Conservation (phyloP, 176 grass and related monocot genomes). For the Thinopyrum elongatum region DNA sequence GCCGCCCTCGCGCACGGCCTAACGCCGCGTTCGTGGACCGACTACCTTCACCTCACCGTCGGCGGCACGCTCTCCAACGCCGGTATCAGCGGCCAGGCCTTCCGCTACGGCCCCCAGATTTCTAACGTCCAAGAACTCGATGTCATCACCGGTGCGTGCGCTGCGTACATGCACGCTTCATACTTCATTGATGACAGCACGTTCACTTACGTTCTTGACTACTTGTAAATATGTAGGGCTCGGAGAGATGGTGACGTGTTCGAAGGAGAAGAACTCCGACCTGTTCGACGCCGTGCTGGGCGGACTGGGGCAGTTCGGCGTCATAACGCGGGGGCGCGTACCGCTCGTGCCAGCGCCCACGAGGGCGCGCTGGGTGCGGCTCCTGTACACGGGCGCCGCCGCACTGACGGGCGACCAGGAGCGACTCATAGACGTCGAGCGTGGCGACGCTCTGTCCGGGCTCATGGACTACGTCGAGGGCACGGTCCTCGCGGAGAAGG, state of each 20-base stretch:
- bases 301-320: slow-evolving; percentile 68
- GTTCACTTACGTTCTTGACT: background rate
- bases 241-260: slow-evolving; percentile 56
- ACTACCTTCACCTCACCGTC: slow-evolving; percentile 67
- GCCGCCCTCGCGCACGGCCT: slow-evolving; percentile 43
- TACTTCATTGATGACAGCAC: background rate
- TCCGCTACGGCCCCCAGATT: slow-evolving; percentile 56
- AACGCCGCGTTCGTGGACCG: slow-evolving; percentile 48
- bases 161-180: background rate
- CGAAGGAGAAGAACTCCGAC: slow-evolving; percentile 21
- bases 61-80: slow-evolving; percentile 77
- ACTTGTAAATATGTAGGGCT: slow-evolving; percentile 9
- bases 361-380: slow-evolving; percentile 49
- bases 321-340: slow-evolving; percentile 71
- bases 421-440: slow-evolving; percentile 26
- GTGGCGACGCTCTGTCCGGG: slow-evolving; percentile 13
- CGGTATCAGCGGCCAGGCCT: slow-evolving; percentile 65
- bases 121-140: slow-evolving; percentile 78
- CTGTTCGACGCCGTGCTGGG: slow-evolving; percentile 69
- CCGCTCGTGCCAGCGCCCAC: slow-evolving; percentile 40
- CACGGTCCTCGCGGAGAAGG: slow-evolving; percentile 31
- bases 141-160: slow-evolving; percentile 51
- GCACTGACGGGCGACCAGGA: slow-evolving; percentile 48
- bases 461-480: slow-evolving; percentile 69
- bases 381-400: slow-evolving; percentile 44